phyloP scores from a whole-genome alignment of 176 grass and related monocot species.

The Calamus simplicifolius region DNA sequence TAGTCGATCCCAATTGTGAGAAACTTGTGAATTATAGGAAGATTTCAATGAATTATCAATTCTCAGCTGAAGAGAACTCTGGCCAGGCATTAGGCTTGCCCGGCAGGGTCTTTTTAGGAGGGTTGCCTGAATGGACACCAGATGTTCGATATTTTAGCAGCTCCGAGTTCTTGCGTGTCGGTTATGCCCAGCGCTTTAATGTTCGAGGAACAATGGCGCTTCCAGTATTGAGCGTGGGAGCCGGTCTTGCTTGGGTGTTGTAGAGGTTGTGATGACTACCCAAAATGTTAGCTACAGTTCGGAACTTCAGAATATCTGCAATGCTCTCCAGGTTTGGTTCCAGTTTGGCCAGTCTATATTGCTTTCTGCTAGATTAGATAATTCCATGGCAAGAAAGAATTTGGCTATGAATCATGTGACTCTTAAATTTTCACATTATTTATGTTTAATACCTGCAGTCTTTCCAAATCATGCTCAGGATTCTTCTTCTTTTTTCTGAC shows the following conservation, averaged over 20 bases:
- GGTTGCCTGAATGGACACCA: conserved; percentile 89
- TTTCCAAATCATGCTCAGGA: not conserved
- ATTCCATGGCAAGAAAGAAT: not conserved
- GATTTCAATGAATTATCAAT: conserved; percentile 48
- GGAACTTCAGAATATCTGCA: conserved; percentile 74
- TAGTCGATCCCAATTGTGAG: conserved; percentile 41
- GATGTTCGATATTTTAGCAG: conserved; percentile 69
- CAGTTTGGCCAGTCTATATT: not conserved
- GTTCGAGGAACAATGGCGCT: conserved; percentile 76
- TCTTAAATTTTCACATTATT: too few species aligned
- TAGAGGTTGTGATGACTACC: conserved; percentile 77
- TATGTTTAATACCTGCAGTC: too few species aligned
- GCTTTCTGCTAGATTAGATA: not conserved
- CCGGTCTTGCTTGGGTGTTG: conserved; percentile 68
- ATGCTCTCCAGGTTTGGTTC: conserved; percentile 66
- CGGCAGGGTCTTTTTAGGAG: conserved; percentile 71
- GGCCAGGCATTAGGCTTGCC: conserved; percentile 49
- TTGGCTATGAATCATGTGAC: too few species aligned
- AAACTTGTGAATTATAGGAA: conserved; percentile 62
- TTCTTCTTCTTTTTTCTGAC: too few species aligned
- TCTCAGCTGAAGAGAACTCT: conserved; percentile 52
- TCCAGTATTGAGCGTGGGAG: conserved; percentile 57
- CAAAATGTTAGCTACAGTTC: conserved; percentile 75
- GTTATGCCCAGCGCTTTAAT: conserved; percentile 41
- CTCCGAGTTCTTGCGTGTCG: conserved; percentile 62